A percentile compares a stretch with the other conserved stretches of the same genome.
Conservation (phyloP, 257 asterid genomes). For the Buddleja alternifolia region DNA sequence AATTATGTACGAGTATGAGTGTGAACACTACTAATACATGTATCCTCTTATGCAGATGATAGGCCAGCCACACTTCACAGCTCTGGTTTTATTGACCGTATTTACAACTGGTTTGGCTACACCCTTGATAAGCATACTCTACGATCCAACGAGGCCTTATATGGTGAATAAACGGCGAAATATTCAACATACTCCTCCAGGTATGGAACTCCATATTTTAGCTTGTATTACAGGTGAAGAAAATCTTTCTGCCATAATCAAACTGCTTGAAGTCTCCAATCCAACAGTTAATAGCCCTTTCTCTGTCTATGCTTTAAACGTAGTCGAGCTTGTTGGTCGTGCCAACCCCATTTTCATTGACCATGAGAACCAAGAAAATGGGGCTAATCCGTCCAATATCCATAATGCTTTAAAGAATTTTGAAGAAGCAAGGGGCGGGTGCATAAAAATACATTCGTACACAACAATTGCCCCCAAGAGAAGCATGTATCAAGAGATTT, state of each 20-base stretch:
- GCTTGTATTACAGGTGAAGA: slow-evolving; percentile 60
- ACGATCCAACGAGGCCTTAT: slow-evolving; percentile 80
- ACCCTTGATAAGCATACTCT: slow-evolving; percentile 63
- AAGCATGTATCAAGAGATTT: slow-evolving; percentile 75
- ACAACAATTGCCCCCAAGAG: slow-evolving; percentile 57
- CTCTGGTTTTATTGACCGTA: slow-evolving; percentile 53
- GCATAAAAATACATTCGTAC: slow-evolving; percentile 43
- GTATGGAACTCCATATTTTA: slow-evolving; percentile 52
- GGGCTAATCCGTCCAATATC: slow-evolving; percentile 21
- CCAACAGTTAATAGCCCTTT: slow-evolving; percentile 52
- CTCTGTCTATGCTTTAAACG: slow-evolving; percentile 55
- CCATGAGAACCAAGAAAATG: slow-evolving; percentile 44
- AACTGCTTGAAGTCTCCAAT: slow-evolving; percentile 56
- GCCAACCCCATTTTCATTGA: slow-evolving; percentile 65
- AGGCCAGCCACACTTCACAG: slow-evolving; percentile 46
- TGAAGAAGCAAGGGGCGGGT: slow-evolving; percentile 41
- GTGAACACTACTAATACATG: no score
- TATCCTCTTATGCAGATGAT: slow-evolving; percentile 55
- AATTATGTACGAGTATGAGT: no score
- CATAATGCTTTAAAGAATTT: slow-evolving; percentile 58
- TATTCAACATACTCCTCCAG: slow-evolving; percentile 68
- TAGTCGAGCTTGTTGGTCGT: slow-evolving; percentile 62
- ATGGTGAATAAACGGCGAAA: slow-evolving; percentile 68
- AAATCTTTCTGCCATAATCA: slow-evolving; percentile 48
- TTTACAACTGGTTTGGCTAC: slow-evolving; percentile 49